These are phyloP conservation scores for Hamigera avellanea DNA, from an alignment of 495 filamentous ascomycete species.

Conservation along the genomic window DNA sequence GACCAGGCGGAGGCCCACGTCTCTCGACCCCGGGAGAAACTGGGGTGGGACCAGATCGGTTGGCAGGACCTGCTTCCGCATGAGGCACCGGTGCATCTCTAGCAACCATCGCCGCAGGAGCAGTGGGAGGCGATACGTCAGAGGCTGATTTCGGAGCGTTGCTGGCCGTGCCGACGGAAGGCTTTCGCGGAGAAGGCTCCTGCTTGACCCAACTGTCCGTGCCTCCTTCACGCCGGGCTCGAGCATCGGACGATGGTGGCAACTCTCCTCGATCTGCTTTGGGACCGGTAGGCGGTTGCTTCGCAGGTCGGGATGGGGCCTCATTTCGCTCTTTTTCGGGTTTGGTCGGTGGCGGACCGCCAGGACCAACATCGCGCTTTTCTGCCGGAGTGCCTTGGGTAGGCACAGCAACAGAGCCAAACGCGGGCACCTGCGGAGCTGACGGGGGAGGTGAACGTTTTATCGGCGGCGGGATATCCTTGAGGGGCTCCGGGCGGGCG, in stretches of 20 bases:
- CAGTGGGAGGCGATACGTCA: constrained; percentile 30
- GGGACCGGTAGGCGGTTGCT: constrained; percentile 28
- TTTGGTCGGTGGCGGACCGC: constrained; percentile 30
- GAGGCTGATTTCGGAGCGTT: constrained; percentile 7
- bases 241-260: constrained; percentile 10
- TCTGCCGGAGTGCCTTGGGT: constrained; percentile 15
- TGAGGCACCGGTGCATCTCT: constrained; percentile 12
- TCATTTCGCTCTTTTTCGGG: constrained; percentile 18
- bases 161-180: constrained; percentile 7
- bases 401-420: constrained; percentile 46
- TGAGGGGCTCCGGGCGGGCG: constrained; percentile 26
- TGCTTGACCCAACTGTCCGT: constrained; percentile 6
- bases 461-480: constrained; percentile 24
- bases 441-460: constrained; percentile 59
- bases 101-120: constrained; percentile 28
- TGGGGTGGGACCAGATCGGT: constrained; percentile 10
- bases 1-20: constrained; percentile 17
- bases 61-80: constrained; percentile 9
- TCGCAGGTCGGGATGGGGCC: constrained; percentile 7
- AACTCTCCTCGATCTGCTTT: constrained; percentile 13
- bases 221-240: constrained; percentile 11
- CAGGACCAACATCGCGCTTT: constrained; percentile 12
- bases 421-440: constrained; percentile 71
- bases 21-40: constrained; percentile 17
- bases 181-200: constrained; percentile 12